Evolutionary conservation across 495 filamentous ascomycete species (phyloP).

Genomic region (Aspergillus conjunctus): DNA sequence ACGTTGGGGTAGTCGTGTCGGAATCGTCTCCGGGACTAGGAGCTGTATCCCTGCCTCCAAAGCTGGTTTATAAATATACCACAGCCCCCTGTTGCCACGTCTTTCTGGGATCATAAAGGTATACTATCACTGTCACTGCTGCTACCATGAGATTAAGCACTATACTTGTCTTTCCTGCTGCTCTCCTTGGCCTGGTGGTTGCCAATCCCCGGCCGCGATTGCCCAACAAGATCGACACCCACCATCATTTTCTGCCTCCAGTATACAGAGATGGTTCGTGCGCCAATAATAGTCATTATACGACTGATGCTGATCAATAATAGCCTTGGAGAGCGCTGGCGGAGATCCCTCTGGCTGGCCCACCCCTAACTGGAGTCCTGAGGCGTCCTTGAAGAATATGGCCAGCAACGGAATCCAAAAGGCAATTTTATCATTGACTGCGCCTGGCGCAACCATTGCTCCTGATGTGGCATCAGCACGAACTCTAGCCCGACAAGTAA

Average conservation of each 20-base stretch:
- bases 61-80: too few species aligned
- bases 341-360: conserved; percentile 42
- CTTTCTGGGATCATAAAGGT: too few species aligned
- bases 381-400: conserved; percentile 36
- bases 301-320: not conserved
- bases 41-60: too few species aligned
- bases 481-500: conserved; percentile 42
- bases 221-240: conserved; percentile 39
- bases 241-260: conserved; percentile 45
- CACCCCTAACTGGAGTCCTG: conserved; percentile 38
- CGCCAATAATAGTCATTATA: not conserved
- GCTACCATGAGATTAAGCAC: too few species aligned
- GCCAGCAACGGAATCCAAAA: conserved; percentile 37
- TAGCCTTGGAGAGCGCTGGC: conserved; percentile 34
- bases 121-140: too few species aligned
- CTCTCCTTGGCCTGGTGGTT: too few species aligned
- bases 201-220: not conserved
- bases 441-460: conserved; percentile 46
- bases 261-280: conserved; percentile 40
- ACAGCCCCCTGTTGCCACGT: too few species aligned
- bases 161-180: too few species aligned
- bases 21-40: too few species aligned
- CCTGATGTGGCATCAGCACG: conserved; percentile 19
- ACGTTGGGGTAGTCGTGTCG: too few species aligned
- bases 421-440: conserved; percentile 49